A percentile compares a stretch with the other conserved stretches of the same genome.
These are phyloP conservation scores for Tardiomyces blankii DNA, from an alignment of 1,139 yeast genomes.

Conservation along the genomic window DNA sequence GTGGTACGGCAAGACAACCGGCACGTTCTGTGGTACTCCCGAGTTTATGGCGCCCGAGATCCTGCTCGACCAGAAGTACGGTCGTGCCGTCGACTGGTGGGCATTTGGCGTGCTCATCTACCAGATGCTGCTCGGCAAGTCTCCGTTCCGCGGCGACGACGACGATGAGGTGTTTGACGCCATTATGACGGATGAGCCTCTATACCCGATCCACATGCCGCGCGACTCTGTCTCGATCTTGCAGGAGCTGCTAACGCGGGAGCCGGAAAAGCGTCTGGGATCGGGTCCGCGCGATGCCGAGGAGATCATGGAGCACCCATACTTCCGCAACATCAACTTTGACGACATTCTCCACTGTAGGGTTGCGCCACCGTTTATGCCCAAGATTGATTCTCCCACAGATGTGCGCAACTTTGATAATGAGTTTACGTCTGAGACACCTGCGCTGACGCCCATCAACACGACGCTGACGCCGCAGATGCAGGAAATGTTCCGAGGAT, in stretches of 20 bases:
- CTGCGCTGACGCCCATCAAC: conserved; percentile 89
- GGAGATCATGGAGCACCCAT: conserved; percentile 92
- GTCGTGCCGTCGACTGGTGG: conserved; percentile 98
- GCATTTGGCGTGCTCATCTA: conserved; percentile 94
- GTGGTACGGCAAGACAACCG: conserved; percentile 87
- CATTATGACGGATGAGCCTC: conserved; percentile 94
- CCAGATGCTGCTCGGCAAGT: conserved; percentile 92
- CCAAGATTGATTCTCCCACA: conserved; percentile 75
- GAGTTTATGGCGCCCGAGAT: conserved; percentile 99
- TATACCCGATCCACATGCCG: conserved; percentile 96
- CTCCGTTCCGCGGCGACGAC: conserved; percentile 97
- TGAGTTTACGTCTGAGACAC: conserved; percentile 91
- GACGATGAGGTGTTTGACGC: conserved; percentile 98
- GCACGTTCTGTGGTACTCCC: conserved; percentile 98
- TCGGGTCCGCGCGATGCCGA: conserved; percentile 79
- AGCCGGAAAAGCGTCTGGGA: conserved; percentile 76
- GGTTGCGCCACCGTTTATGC: conserved; percentile 57
- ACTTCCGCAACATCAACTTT: conserved; percentile 80
- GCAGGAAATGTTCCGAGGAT: conserved; percentile 97
- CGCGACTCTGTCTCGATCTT: conserved; percentile 90
- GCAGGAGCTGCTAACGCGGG: conserved; percentile 83
- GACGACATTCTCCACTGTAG: conserved; percentile 69
- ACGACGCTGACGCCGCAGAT: conserved; percentile 74
- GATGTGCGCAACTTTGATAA: conserved; percentile 91
- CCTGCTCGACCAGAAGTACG: conserved; percentile 81